Evolutionary conservation across 2,329 filamentous ascomycete genomes (phyloP).

Genomic region (Exophiala sp.): DNA sequence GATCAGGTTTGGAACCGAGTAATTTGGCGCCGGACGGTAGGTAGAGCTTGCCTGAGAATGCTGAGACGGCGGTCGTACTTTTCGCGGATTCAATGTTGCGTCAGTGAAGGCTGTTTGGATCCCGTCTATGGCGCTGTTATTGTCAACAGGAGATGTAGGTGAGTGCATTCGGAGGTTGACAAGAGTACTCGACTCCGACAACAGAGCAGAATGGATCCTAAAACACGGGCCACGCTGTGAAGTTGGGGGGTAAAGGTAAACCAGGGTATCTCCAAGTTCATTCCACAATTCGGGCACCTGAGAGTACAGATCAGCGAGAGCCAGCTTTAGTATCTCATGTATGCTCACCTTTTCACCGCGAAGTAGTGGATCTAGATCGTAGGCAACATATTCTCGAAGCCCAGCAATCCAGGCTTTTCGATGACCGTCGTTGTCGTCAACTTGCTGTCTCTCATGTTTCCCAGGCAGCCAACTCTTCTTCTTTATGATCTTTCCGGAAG

Average conservation of each 20-base stretch:
- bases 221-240: constrained; percentile 55
- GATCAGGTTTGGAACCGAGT: constrained; percentile 16
- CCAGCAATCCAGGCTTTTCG: constrained; percentile 54
- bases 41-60: constrained; percentile 31
- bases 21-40: constrained; percentile 25
- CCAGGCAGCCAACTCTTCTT: constrained; percentile 43
- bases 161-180: constrained; percentile 19
- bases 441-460: constrained; percentile 30
- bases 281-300: constrained; percentile 58
- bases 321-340: neutral
- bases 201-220: constrained; percentile 54
- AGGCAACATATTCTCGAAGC: constrained; percentile 51
- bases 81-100: constrained; percentile 30
- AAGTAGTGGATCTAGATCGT: constrained; percentile 48
- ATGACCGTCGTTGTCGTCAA: constrained; percentile 33
- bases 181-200: constrained; percentile 45
- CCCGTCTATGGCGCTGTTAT: constrained; percentile 31
- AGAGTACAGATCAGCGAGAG: constrained; percentile 1
- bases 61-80: constrained; percentile 30
- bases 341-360: constrained; percentile 47
- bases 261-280: constrained; percentile 54
- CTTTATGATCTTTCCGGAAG: constrained; percentile 30
- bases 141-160: constrained; percentile 12
- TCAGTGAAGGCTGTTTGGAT: constrained; percentile 30
- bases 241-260: constrained; percentile 57